Conservation (phyloP, 306 rosid species). For the Dalbergia oliveri region DNA sequence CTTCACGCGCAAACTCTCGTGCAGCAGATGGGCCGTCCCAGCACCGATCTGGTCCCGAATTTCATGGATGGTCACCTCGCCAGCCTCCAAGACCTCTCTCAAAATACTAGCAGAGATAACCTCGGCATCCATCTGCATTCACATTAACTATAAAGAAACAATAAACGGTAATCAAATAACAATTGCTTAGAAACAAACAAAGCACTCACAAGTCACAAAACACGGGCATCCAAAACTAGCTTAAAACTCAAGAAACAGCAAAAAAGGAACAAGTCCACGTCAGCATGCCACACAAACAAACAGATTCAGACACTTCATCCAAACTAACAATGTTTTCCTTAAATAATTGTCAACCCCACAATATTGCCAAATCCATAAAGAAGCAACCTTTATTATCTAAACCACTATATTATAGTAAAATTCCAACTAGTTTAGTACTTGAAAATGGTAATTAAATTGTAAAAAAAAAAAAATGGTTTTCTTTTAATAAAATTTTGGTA, state of each 20-base stretch:
- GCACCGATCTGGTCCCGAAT: conserved; percentile 67
- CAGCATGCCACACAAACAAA: neutral
- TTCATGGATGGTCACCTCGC: conserved; percentile 58
- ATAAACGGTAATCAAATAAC: conserved; percentile 44
- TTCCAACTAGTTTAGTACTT: neutral
- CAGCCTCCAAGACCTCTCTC: conserved; percentile 65
- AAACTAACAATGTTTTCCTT: neutral
- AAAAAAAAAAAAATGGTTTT: neutral
- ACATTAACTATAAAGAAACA: conserved; percentile 52
- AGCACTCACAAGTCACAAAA: neutral
- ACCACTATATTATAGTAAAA: neutral
- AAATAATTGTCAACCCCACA: neutral
- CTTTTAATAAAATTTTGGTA: too few relatives aligned
- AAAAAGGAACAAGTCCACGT: neutral
- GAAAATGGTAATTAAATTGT: neutral
- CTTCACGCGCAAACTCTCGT: conserved; percentile 77
- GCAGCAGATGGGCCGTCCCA: conserved; percentile 77
- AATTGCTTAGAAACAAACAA: neutral
- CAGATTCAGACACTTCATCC: neutral
- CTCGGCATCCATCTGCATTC: conserved; percentile 88
- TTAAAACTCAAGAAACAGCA: too few relatives aligned
- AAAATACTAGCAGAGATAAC: conserved; percentile 88
- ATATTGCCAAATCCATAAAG: neutral
- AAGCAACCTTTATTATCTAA: neutral
- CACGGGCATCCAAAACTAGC: neutral